These are phyloP conservation scores for Pisolithus microcarpus DNA, from an alignment of 768 basidiomycete species.

Conservation along the genomic window DNA sequence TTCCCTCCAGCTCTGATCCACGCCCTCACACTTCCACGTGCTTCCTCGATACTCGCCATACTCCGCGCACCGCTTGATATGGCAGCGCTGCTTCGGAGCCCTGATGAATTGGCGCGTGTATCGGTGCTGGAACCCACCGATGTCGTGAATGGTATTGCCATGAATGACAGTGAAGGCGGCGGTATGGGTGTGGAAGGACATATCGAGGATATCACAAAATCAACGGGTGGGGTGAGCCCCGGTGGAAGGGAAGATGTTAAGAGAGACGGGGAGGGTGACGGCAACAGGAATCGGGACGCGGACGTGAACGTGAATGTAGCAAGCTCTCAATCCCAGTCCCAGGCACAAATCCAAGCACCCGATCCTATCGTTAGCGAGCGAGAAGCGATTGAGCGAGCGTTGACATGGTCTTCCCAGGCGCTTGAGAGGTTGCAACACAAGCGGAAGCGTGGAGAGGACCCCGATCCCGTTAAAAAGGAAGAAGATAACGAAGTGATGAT, in stretches of 20 bases:
- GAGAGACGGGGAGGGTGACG: not conserved
- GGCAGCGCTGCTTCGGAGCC: constrained; percentile 33
- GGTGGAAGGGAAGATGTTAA: not conserved
- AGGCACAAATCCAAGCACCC: no score
- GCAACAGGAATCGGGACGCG: not conserved
- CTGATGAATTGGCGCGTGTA: constrained; percentile 32
- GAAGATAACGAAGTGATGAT: constrained; percentile 3
- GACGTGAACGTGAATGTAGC: no score
- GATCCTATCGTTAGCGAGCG: constrained; percentile 22
- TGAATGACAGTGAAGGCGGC: constrained; percentile 13
- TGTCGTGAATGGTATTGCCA: constrained; percentile 13
- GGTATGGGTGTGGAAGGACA: constrained; percentile 41
- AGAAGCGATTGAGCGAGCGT: constrained; percentile 28
- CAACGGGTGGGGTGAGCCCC: not conserved
- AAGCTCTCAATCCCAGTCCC: no score
- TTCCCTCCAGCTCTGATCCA: constrained; percentile 9
- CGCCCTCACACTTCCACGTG: constrained; percentile 8
- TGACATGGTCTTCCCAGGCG: constrained; percentile 49
- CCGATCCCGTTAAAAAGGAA: not conserved
- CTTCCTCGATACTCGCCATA: constrained; percentile 1
- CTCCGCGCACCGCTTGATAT: constrained; percentile 30
- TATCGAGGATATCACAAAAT: not conserved
- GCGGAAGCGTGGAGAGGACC: constrained; percentile 1
- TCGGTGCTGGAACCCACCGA: constrained; percentile 19
- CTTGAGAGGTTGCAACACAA: constrained; percentile 38